These are phyloP conservation scores for Trichoderma koningiopsis DNA, from an alignment of 2,329 filamentous ascomycete species.

Conservation along the genomic window DNA sequence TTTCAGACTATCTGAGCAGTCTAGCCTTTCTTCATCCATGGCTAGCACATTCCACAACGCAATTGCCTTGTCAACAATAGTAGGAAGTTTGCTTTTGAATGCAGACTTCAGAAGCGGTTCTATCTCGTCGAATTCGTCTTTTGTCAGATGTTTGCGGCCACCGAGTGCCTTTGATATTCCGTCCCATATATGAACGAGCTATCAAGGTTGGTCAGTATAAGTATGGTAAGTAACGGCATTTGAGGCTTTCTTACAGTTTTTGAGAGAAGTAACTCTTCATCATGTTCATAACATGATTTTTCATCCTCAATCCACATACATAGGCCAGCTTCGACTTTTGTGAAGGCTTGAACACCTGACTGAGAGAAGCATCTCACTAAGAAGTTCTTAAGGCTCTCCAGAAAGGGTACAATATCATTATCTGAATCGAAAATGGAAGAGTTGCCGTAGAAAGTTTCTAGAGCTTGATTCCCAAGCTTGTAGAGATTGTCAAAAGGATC, in stretches of 20 bases:
- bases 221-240: background rate
- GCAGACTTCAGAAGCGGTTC: constrained; percentile 58
- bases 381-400: constrained; percentile 57
- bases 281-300: constrained; percentile 45
- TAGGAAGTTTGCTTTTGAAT: constrained; percentile 59
- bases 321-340: constrained; percentile 63
- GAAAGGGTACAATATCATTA: constrained; percentile 46
- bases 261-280: constrained; percentile 44
- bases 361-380: constrained; percentile 51
- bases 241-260: constrained; percentile 47
- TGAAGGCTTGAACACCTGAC: constrained; percentile 58
- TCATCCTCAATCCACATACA: constrained; percentile 65
- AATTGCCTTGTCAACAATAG: constrained; percentile 54
- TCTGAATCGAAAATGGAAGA: constrained; percentile 44
- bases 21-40: constrained; percentile 57
- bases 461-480: constrained; percentile 54
- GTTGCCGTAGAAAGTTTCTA: constrained; percentile 58
- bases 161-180: constrained; percentile 47
- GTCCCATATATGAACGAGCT: constrained; percentile 56
- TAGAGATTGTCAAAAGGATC: constrained; percentile 71
- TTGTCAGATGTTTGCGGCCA: constrained; percentile 40
- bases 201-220: constrained; percentile 33
- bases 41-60: constrained; percentile 71
- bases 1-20: constrained; percentile 68
- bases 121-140: constrained; percentile 53